phyloP scores from a whole-genome alignment of 257 asterid genomes.

The Solanum sejunctum region DNA sequence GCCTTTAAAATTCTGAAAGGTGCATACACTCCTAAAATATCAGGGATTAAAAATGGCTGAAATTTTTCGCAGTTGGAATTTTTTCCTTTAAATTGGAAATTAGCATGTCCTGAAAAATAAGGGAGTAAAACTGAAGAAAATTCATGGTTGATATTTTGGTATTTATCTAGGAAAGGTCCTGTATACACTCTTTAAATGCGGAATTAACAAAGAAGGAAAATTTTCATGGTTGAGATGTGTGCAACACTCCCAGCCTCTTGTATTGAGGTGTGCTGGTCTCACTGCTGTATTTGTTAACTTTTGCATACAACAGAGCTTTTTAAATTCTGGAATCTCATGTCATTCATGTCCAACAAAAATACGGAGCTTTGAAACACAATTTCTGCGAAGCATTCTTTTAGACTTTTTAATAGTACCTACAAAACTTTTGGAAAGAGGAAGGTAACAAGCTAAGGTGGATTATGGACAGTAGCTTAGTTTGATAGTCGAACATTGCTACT shows the following conservation, averaged over 20 bases:
- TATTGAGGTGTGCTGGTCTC: background rate
- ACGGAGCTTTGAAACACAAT: background rate
- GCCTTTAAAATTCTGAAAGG: background rate
- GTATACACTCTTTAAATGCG: background rate
- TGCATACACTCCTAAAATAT: background rate
- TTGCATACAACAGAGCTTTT: background rate
- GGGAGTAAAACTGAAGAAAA: background rate
- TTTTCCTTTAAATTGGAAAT: background rate
- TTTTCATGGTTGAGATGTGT: background rate
- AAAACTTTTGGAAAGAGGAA: background rate
- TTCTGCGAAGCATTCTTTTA: background rate
- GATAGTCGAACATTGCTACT: background rate
- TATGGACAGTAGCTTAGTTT: background rate
- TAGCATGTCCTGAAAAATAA: background rate
- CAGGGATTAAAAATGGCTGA: background rate
- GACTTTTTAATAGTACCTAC: background rate
- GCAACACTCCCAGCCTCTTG: background rate
- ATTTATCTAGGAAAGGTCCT: background rate
- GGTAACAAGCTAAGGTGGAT: background rate
- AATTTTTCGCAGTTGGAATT: background rate
- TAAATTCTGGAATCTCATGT: background rate
- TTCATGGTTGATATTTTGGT: background rate
- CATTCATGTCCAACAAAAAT: background rate
- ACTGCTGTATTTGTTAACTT: background rate
- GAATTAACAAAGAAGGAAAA: background rate